Base-by-base conservation (phyloP, 2,329 filamentous ascomycete genomes). In the Pyrenophora seminiperda region DNA sequence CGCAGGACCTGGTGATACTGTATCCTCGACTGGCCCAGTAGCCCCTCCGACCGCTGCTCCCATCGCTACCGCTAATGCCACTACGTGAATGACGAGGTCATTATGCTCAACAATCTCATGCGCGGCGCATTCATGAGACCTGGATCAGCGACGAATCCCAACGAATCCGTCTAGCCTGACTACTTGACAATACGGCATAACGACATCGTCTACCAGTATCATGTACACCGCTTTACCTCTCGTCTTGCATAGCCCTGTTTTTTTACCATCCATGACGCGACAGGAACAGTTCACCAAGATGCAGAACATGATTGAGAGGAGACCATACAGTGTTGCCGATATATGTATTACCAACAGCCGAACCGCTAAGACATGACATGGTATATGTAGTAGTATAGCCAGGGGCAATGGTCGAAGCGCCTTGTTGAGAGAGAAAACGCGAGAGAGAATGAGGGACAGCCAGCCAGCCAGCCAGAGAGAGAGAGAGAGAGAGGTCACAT, bases 41-140 rank as follows among this genome's bases (percentile, higher is more conserved):
- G 39, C 60, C 27, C 38, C 56, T 9, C 37, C 57, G 1, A 18
- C 40, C n/a, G 14, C 57, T 18, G 31, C 53, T 7, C 46, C 55
- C 13, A 50, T 53, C 14, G 48, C 53, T 20, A 56, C n/a, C 19
- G 20, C 33, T 14, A 47, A 59, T 38, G 34, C 45, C 13, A 54
- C 47, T 14, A 54, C 41, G 27, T 54, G 50, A 52, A 30, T 7
- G 14, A 10, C 10, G 3, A 14, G 7, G n/a, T n/a, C 1, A 7
- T 9, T 30, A 11, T 15, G 2, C 33, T 13, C 15, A 27, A 11
- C 11, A 36, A 20, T 7, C 27, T 19, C n/a, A 13, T 20, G n/a
- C 14, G 17, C 7, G 14, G 10, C n/a, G n/a, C 19, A 47, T 27
- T 4, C 7, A 38, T 13, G 22, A 31, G 18, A 18, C 27, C 27